Evolutionary conservation across 768 basidiomycete species (phyloP).

Genomic region (Mycena epipterygia): DNA sequence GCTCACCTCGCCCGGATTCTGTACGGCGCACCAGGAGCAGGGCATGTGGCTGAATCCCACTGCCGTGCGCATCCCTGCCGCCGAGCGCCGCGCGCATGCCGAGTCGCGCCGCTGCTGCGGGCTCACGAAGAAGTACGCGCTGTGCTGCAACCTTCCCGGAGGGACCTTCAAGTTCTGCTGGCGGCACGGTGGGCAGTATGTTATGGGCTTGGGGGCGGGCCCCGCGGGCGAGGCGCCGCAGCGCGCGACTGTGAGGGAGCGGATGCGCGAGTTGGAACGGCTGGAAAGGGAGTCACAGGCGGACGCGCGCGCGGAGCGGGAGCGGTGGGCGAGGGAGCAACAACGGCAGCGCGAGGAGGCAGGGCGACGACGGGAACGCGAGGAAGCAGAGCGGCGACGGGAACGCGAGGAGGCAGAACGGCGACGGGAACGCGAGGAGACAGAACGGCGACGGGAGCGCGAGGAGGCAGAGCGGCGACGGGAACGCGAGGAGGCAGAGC

Average conservation of each 20-base stretch:
- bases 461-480: neutral
- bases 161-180: constrained; percentile 11
- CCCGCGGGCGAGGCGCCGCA: constrained; percentile 5
- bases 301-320: neutral
- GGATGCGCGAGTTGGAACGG: constrained; percentile 12
- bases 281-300: neutral
- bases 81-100: constrained; percentile 6
- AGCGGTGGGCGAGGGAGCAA: neutral
- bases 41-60: constrained; percentile 9
- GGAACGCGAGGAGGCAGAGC: neutral
- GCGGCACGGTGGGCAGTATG: constrained; percentile 17
- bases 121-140: constrained; percentile 13
- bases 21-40: constrained; percentile 12
- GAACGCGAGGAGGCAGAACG: neutral
- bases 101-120: constrained; percentile 24
- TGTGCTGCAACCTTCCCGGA: constrained; percentile 14
- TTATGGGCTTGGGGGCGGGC: neutral
- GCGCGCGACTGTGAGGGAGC: neutral
- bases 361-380: neutral
- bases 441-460: too few relatives aligned
- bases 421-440: too few relatives aligned
- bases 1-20: neutral
- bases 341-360: neutral
- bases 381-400: neutral
- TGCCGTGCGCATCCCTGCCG: neutral